Percentiles rank a stretch among this genome's conserved stretches.
These are phyloP conservation scores for Xylaria sp. DNA, from an alignment of 2,329 filamentous ascomycete species.

Conservation along the genomic window DNA sequence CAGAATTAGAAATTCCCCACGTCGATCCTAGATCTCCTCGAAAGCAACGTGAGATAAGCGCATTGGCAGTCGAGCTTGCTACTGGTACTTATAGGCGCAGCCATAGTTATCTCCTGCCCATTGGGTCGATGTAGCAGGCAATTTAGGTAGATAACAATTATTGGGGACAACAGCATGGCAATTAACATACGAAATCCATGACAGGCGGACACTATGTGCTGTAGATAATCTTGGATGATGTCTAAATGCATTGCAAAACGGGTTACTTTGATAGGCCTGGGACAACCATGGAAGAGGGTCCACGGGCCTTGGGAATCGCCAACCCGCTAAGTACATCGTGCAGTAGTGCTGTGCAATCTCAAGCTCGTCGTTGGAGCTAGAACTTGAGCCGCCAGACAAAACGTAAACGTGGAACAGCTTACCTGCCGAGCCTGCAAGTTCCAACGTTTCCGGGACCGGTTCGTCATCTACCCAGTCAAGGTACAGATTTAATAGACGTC, in stretches of 20 bases:
- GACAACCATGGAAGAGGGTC: background rate
- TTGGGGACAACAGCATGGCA: background rate
- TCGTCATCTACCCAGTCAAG: background rate
- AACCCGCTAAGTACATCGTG: background rate
- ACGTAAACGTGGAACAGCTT: slow-evolving; percentile 20
- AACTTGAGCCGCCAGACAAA: slow-evolving; percentile 21
- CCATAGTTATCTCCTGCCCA: background rate
- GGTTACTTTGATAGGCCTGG: background rate
- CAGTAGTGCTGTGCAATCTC: background rate
- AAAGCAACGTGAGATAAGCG: slow-evolving; percentile 1
- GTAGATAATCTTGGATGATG: too few relatives aligned
- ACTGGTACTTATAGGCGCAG: background rate
- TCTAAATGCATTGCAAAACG: background rate
- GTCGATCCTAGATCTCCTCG: slow-evolving; percentile 28
- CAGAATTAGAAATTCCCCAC: slow-evolving; percentile 27
- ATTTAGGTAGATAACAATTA: too few relatives aligned
- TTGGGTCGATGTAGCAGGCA: background rate
- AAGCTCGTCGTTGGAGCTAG: slow-evolving; percentile 14
- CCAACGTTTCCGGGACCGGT: background rate
- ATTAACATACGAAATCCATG: background rate
- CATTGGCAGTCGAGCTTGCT: background rate
- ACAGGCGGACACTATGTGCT: background rate
- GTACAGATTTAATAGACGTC: background rate
- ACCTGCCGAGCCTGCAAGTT: background rate
- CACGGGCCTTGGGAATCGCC: slow-evolving; percentile 24